Base-by-base conservation (phyloP, 2,329 filamentous ascomycete genomes). In the Parastagonospora avenae region DNA sequence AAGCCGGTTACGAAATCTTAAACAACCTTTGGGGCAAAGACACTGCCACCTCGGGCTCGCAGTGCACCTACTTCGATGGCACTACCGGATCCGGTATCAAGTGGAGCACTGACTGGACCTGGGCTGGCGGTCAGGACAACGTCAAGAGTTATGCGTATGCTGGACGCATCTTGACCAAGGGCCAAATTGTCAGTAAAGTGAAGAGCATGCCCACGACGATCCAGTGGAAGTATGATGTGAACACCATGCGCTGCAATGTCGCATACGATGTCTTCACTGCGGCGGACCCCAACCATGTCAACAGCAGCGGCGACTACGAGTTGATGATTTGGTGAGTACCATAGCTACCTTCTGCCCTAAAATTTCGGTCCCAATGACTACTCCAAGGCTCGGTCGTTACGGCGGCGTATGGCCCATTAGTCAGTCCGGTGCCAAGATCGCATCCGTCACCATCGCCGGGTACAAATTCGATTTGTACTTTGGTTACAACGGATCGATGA, bases 401-500 rank as follows among this genome's bases (percentile, higher is more conserved):
- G 81, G 79, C 32, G 77, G 77, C 35, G 81, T 80, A 14, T 40
- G 27, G 24, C 45, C 45, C 28, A 47, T 46, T 10, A 33, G 30
- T 2, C 41, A 43, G 15, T 16, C 10, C n/a, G 30, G 45, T 7
- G 27, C 37, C 8, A 16, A 28, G 2, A 40, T 41, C 30, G 45
- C 28, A 7, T n/a, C 29, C 1, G 74, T 79, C 14, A 80, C 74
- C 15, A 76, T 87, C 52, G 80, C 64, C 37, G 82, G 80, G 31
- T 64, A 73, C 35, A 67, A 57, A 2, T 87, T 80, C 77, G 77
- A 81, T 35, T 74, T 87, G 36, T 87, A 79, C 72, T 75, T 74
- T 48, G 85, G 85, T 19, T 72, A 68, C 15, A 86, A 87, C 57
- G 82, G 82, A 30, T 64, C 69, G 46, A 85, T 78, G 66, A 80